Conservation (phyloP, 1,284 basidiomycete genomes). For the Limonomyces culmigenus region DNA sequence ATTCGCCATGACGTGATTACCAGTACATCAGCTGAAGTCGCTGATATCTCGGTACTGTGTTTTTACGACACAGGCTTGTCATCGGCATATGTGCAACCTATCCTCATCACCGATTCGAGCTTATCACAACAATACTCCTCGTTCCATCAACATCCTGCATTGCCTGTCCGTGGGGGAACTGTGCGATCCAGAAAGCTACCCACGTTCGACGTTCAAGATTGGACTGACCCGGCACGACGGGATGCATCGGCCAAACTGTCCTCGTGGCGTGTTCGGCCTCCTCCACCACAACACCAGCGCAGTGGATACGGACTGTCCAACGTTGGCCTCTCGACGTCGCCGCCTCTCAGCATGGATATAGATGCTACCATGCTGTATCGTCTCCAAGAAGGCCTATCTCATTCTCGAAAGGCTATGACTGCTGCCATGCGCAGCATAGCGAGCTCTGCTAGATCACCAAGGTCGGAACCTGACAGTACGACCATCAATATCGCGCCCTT, state of each 20-base stretch:
- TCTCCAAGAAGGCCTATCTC: too few species aligned
- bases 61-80: not conserved
- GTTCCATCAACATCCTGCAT: conserved; percentile 12
- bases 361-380: too few species aligned
- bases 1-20: too few species aligned
- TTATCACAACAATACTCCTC: conserved; percentile 32
- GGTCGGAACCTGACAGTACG: conserved; percentile 18
- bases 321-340: not conserved
- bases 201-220: conserved; percentile 39
- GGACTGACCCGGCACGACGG: conserved; percentile 26
- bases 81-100: conserved; percentile 25
- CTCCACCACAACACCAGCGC: not conserved
- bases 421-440: not conserved
- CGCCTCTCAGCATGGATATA: not conserved
- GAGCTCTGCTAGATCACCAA: not conserved
- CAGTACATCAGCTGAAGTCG: too few species aligned
- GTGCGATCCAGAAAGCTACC: conserved; percentile 19
- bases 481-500: conserved; percentile 20
- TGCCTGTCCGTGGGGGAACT: not conserved
- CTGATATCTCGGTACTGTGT: not conserved
- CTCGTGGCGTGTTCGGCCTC: not conserved
- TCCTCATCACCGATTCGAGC: conserved; percentile 46
- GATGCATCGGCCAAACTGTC: not conserved
- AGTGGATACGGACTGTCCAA: not conserved
- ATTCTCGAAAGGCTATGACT: not conserved